Percentiles rank a stretch among this genome's conserved stretches.
Evolutionary conservation across 768 basidiomycete genomes (phyloP).

Genomic region (Sistotremastrum suecicum): DNA sequence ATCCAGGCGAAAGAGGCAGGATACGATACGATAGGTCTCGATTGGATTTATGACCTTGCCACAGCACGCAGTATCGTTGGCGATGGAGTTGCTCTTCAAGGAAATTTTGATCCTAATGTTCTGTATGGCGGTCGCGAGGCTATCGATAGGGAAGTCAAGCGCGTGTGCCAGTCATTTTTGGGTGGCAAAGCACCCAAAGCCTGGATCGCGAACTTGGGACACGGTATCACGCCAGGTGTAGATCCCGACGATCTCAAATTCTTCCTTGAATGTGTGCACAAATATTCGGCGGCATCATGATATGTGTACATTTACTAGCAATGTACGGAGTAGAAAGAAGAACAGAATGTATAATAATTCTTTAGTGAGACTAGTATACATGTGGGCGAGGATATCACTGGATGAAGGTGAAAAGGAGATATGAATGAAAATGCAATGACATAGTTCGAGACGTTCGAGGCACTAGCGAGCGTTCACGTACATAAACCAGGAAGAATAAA

Average conservation of each 20-base stretch:
- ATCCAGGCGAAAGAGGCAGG: slow-evolving; percentile 46
- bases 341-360: background rate
- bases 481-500: background rate
- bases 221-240: slow-evolving; percentile 93
- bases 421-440: background rate
- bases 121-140: slow-evolving; percentile 78
- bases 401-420: background rate
- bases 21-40: slow-evolving; percentile 83
- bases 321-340: background rate
- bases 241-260: slow-evolving; percentile 85
- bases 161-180: slow-evolving; percentile 68
- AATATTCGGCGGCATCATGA: slow-evolving; percentile 39
- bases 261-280: slow-evolving; percentile 85
- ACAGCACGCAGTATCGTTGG: slow-evolving; percentile 54
- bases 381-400: too few relatives aligned
- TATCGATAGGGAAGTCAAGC: slow-evolving; percentile 74
- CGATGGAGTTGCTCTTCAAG: slow-evolving; percentile 61
- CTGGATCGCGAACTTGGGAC: slow-evolving; percentile 98
- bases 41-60: slow-evolving; percentile 78
- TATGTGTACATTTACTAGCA: background rate
- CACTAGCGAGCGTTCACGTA: background rate
- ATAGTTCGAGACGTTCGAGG: background rate
- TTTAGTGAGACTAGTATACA: too few relatives aligned
- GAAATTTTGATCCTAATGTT: slow-evolving; percentile 83
- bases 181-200: slow-evolving; percentile 34